Base-by-base conservation (phyloP, 2,329 filamentous ascomycete species). In the Aspergillus sergii region DNA sequence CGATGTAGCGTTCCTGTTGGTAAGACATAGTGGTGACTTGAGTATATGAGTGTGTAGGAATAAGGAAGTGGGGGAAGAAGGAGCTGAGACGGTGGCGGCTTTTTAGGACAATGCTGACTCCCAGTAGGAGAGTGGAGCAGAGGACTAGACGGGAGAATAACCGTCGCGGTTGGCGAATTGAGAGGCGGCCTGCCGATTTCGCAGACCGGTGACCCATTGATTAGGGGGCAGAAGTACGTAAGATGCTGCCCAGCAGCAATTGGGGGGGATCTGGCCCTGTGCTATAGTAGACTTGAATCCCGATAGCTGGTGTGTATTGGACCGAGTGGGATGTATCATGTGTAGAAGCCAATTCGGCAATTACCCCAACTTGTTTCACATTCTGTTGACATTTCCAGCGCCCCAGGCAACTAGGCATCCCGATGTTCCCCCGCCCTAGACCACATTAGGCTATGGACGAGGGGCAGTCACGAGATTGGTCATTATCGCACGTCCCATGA, bases 1-100 rank as follows among this genome's bases (percentile, higher is more conserved):
- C 94, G 60, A 96, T 86, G 73, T 90, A 84, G 71, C 95, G 88
- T 82, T 97, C 94, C 68, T 89, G 87, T 63, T 86, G 83, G 84
- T 95, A 96, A 55, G 82, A 75, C 76, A 82, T 80, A 39, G 62
- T 76, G 65, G 71, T 62, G 58, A 71, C 58, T 61, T 72, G 70
- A 39, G 64, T 64, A 60, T 66, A 64, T 58, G 70, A 64, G 41
- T 56, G 59, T 57, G 65, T 60, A 60, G 67, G 68, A 58, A 64
- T 59, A 58, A 66, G 60, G 61, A 73, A 64, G 64, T 70, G 73
- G 60, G 72, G 68, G 65, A 78, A 70, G 48, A 80, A 64, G 62
- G 78, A 75, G 60, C 78, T 72, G 62, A 84, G 75, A 67, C 78
- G 81, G 68, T 75, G 73, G 63, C 71, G 71, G 68, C 72, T 70